Evolutionary conservation across 1,284 basidiomycete genomes (phyloP), one percentile per base, ranked within the genome.

Genomic region (Cerioporus squamosus): DNA sequence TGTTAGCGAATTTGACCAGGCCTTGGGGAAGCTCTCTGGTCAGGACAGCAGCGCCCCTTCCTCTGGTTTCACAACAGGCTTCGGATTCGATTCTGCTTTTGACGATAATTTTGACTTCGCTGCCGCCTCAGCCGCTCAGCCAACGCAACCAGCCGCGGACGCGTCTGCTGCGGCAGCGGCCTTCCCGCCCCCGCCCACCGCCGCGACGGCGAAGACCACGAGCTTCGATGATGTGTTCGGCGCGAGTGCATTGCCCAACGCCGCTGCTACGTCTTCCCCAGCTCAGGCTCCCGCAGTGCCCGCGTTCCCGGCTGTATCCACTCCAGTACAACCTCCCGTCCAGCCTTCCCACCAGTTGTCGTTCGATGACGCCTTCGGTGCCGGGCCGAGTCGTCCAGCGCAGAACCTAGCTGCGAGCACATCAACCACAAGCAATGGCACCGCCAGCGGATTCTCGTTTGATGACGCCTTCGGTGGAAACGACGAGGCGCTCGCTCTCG

Each of bases 41-140:
- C 72, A 78, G 38, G 58, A 68, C 61, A 66, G 65, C 36, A 69
- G 75, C 8, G 73, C 79, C 3, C 67, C 76, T 15, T 61, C 68
- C 39, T 77, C 82, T 3, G 74, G 76, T 17, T 84, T 88, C 64
- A 77, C 83, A 10, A 77, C 83, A 10, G 58, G 36, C n/a, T 53
- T 53, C 24, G 55, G 51, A 14, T 89, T 92, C 59, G 89, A 88
- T 57, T 77, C 83, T 55, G 81, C 79, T n/a, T 95, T 95, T 66
- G 93, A 95, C 36, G 93, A 94, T 67, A 90, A 91, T 63, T 94
- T 95, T 70, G 93, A 95, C 74, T 95, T 95, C 64, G 79, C 76
- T 1, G 78, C 84, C 45, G 78, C 83, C 3, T 76, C 81, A 1
- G 77, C 80, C 10, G 70, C 66, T 3, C 61, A 66, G 40, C 62